Conservation (phyloP, 2,329 filamentous ascomycete species). For the Daldinia sp. region DNA sequence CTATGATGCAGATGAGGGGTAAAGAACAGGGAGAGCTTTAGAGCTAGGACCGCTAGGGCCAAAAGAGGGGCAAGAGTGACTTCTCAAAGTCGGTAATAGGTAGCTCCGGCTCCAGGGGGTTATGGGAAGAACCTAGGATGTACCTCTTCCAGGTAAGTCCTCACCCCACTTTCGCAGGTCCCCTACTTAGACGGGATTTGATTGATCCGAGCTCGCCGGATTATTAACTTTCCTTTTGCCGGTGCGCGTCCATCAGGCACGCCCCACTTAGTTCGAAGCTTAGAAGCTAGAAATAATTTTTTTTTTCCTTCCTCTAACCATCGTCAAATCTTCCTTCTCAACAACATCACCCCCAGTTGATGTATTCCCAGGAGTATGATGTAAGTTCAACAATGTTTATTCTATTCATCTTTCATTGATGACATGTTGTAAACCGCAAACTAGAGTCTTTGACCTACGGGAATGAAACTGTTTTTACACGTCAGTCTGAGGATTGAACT, state of each 20-base stretch:
- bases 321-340: slow-evolving; percentile 16
- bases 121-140: too few relatives aligned
- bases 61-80: slow-evolving; percentile 22
- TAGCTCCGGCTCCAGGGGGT: not conserved
- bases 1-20: slow-evolving; percentile 36
- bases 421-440: slow-evolving; percentile 80
- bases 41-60: slow-evolving; percentile 6
- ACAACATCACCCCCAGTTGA: slow-evolving; percentile 1
- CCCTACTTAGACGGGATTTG: not conserved
- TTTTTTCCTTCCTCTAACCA: slow-evolving; percentile 26
- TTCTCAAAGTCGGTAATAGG: not conserved
- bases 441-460: slow-evolving; percentile 94
- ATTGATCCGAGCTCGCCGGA: slow-evolving; percentile 1
- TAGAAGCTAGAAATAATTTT: slow-evolving; percentile 25
- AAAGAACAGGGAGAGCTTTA: slow-evolving; percentile 3
- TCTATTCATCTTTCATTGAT: slow-evolving; percentile 60
- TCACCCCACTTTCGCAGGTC: not conserved
- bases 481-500: slow-evolving; percentile 80
- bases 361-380: not conserved
- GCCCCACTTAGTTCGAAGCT: slow-evolving; percentile 29
- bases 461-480: slow-evolving; percentile 90
- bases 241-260: slow-evolving; percentile 3
- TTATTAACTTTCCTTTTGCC: slow-evolving; percentile 23
- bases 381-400: slow-evolving; percentile 31
- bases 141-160: too few relatives aligned